A percentile compares a stretch with the other conserved stretches of the same genome.
Conservation (phyloP, 2,329 filamentous ascomycete genomes). For the Fusarium sublunatum region DNA sequence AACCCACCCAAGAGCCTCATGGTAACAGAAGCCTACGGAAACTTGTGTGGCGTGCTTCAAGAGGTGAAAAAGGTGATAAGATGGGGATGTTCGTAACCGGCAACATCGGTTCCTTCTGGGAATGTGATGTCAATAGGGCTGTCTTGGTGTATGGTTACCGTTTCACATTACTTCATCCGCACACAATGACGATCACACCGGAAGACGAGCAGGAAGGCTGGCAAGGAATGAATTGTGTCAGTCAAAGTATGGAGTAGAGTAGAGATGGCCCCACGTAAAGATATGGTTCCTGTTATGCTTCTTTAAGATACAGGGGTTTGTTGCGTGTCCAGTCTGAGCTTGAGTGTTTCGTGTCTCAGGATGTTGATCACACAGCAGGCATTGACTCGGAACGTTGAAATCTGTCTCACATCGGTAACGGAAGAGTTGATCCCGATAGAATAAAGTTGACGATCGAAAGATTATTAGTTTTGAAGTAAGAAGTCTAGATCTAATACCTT, state of each 20-base stretch:
- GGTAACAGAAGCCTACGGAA: not conserved
- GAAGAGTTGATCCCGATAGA: conserved; percentile 6
- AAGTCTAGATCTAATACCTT: too few species aligned
- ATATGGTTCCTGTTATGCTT: conserved; percentile 32
- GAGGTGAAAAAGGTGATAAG: conserved; percentile 14
- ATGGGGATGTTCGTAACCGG: conserved; percentile 8
- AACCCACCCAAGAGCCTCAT: not conserved
- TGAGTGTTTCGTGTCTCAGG: conserved; percentile 6
- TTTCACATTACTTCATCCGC: not conserved
- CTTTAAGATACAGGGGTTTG: conserved; percentile 22
- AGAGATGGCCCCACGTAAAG: not conserved
- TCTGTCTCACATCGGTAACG: conserved; percentile 22
- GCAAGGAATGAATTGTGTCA: not conserved
- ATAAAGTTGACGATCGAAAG: not conserved
- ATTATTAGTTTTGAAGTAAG: not conserved
- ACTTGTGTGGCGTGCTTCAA: not conserved
- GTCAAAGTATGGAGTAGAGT: too few species aligned
- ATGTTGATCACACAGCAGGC: conserved; percentile 9
- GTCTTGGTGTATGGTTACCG: not conserved
- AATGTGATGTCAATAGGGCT: not conserved
- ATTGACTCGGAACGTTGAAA: conserved; percentile 10
- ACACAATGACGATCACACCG: not conserved
- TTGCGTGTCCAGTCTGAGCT: conserved; percentile 5
- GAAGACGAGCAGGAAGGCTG: not conserved
- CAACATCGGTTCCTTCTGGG: not conserved